Evolutionary conservation across 768 basidiomycete genomes (phyloP).

Genomic region (Artomyces pyxidatus): DNA sequence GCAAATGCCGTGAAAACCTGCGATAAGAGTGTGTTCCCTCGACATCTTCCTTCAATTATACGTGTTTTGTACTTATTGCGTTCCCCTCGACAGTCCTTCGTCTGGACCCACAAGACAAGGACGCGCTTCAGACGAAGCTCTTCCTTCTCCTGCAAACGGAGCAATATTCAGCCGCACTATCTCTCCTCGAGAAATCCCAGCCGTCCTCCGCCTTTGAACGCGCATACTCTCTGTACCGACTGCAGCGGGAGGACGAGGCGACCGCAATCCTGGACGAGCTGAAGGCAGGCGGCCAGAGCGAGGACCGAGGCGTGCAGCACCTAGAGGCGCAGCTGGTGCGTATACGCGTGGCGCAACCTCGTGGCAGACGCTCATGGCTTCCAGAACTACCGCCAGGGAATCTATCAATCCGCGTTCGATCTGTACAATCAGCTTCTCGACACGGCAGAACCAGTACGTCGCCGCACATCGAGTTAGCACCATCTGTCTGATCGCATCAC

Average conservation of each 20-base stretch:
- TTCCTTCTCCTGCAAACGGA: slow-evolving; percentile 85
- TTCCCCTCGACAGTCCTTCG: slow-evolving; percentile 48
- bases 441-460: slow-evolving; percentile 60
- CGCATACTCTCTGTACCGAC: slow-evolving; percentile 78
- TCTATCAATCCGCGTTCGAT: slow-evolving; percentile 65
- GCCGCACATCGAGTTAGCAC: slow-evolving; percentile 18
- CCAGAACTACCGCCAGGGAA: slow-evolving; percentile 72
- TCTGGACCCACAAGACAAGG: slow-evolving; percentile 55
- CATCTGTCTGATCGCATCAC: slow-evolving; percentile 11
- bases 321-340: slow-evolving; percentile 85
- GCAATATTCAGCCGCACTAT: slow-evolving; percentile 63
- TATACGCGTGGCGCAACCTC: slow-evolving; percentile 9
- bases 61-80: not conserved
- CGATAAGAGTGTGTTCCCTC: slow-evolving; percentile 67
- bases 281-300: slow-evolving; percentile 30
- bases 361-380: slow-evolving; percentile 12
- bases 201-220: slow-evolving; percentile 46
- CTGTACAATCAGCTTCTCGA: slow-evolving; percentile 79
- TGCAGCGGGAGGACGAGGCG: slow-evolving; percentile 72
- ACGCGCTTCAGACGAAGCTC: slow-evolving; percentile 78
- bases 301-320: slow-evolving; percentile 59
- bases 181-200: slow-evolving; percentile 38
- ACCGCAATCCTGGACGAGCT: slow-evolving; percentile 39
- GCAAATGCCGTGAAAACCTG: slow-evolving; percentile 84
- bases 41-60: not conserved